Base-by-base conservation (phyloP, 2,329 filamentous ascomycete genomes). In the Aspergillus sp. region DNA sequence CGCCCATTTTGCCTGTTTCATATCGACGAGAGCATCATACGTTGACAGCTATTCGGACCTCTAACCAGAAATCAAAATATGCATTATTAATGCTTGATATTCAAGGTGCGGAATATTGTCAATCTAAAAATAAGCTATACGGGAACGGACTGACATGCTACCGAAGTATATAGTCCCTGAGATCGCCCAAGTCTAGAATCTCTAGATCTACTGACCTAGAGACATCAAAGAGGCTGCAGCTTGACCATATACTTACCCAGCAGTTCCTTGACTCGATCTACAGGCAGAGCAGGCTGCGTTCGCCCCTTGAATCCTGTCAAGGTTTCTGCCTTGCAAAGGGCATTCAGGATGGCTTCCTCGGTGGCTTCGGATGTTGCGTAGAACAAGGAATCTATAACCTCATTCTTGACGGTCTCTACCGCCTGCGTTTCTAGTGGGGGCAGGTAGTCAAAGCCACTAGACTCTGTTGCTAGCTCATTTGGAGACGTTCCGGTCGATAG, bases 351-450 rank as follows among this genome's bases (percentile, higher is more conserved):
- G 4, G 52, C 52, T 25, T 54, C 52, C 22, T 54, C 52, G 3
- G 38, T 41, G 13, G 52, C 52, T 25, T 54, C 52, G 3, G 52
- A 54, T 8, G 52, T 45, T 1, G 52, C 52, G 17, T 54, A 54
- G 52, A 54, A 54, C 19, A 54, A 41, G 2, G 52, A 54, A 25
- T 54, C 52, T 5, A 54, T 45, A 25, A 54, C 52, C 19, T 54
- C 52, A 19, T 54, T 54, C 52, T 54, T 54, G 5, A 54, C 19
- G 1, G 38, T 31, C 38, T 46, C 52, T 7, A 54, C 52, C 3
- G 4, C 6, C 22, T 54, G 52, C 6, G 52, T 54, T 30, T 54
- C 52, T 5, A 54, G 13, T 13, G 52, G 38, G 3, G 52, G 52
- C 3, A 54, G 52, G 15, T 54, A 54, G 38, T 54, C 52, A 34